These are phyloP conservation scores for Lachnellula arida DNA, from an alignment of 2,329 filamentous ascomycete genomes.

Conservation along the genomic window DNA sequence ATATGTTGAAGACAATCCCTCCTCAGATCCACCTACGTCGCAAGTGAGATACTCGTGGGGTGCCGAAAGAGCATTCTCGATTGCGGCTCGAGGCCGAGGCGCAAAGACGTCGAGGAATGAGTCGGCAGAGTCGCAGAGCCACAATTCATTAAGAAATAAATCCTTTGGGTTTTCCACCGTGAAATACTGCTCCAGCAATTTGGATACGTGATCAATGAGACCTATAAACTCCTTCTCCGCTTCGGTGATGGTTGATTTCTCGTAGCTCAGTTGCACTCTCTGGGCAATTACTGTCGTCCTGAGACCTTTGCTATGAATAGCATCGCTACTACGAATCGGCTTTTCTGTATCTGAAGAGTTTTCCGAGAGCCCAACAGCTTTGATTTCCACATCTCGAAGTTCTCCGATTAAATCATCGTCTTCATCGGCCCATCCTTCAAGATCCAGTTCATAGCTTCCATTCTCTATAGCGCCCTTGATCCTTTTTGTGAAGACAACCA, in stretches of 20 bases:
- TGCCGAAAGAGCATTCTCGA: constrained; percentile 66
- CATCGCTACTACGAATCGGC: constrained; percentile 68
- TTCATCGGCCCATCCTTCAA: constrained; percentile 28
- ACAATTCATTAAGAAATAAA: constrained; percentile 64
- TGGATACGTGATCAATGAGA: constrained; percentile 54
- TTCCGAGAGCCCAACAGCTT: constrained; percentile 44
- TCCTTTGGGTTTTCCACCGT: constrained; percentile 35
- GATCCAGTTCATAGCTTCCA: constrained; percentile 21
- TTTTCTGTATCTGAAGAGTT: constrained; percentile 42
- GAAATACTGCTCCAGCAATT: constrained; percentile 46
- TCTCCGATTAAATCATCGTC: constrained; percentile 20
- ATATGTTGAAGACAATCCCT: constrained; percentile 53
- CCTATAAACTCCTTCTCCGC: constrained; percentile 67
- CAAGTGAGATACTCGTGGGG: constrained; percentile 77
- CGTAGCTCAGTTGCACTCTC: constrained; percentile 73
- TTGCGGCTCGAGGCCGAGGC: constrained; percentile 63
- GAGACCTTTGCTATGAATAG: constrained; percentile 63
- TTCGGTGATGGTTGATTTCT: constrained; percentile 65
- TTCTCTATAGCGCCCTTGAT: constrained; percentile 33
- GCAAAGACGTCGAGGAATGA: constrained; percentile 72
- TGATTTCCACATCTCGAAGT: constrained; percentile 34
- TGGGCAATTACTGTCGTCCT: constrained; percentile 77
- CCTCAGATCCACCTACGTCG: constrained; percentile 55
- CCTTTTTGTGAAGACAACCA: constrained; percentile 39
- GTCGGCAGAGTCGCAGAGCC: constrained; percentile 67